Base-by-base conservation (phyloP, 2,329 filamentous ascomycete species). In the Phaeophleospora eucalypticola region DNA sequence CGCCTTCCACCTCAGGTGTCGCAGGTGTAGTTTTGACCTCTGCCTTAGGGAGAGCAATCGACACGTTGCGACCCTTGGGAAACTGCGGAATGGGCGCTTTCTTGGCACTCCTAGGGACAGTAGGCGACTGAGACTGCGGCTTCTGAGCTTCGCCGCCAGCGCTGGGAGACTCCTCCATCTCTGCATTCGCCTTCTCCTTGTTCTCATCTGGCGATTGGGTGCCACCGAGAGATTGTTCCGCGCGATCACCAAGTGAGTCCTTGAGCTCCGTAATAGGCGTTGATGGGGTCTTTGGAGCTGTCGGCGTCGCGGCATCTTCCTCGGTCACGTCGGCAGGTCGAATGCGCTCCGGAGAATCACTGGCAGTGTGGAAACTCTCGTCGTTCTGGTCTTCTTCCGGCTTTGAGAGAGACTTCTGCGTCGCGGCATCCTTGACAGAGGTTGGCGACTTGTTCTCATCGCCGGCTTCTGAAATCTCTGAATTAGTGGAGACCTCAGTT, bases 301-400 rank as follows among this genome's bases (percentile, higher is more conserved):
- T 19, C 16, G 16, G 4, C 3, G 15, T 37, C 6, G 19, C 3
- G 16, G 6, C 36, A 12, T 4, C 18, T 2, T 20, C 27, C 15
- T 42, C 40, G 16, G 18, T 32, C 32, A 41, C 15, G 2, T 34
- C 33, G 3, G 20, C 8, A n/a, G 37, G 16, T 6, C 19, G n/a
- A n/a, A n/a, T n/a, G n/a, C n/a, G 45, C 19, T 46, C 51, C 7
- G 58, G 60, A 6, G 56, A 58, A 14, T 53, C 58, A 18, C 43
- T 58, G 7, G 63, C 61, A 16, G 62, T 65, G 45, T 63, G 60
- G 39, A 65, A 65, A 45, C 62, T 65, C 34, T 65, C 61, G 19
- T 65, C 62, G 8, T 52, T 44, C 20, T 53, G 52, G 16, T 63
- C 59, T 4, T 54, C 56, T 16, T 57, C 50, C 3, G 43, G 27